Evolutionary conservation across 106 monocot species (phyloP).

Genomic region (Dendrobium officinale): DNA sequence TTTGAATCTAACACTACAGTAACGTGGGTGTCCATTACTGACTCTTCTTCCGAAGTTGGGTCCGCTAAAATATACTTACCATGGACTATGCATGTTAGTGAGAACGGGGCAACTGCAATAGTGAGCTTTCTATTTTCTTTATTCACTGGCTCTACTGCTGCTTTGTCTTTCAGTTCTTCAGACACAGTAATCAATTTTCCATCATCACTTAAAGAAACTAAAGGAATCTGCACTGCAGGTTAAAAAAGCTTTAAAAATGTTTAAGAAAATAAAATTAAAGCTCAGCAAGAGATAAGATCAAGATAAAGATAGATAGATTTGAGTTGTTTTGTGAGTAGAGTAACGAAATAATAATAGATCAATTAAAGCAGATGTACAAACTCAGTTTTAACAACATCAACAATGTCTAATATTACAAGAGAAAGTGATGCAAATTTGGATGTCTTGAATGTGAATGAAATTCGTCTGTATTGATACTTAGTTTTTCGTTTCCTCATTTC

Average conservation of each 20-base stretch:
- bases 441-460: not conserved
- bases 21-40: conserved; percentile 67
- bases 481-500: not conserved
- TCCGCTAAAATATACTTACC: conserved; percentile 71
- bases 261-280: not conserved
- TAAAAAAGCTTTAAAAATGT: not conserved
- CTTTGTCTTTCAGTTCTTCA: conserved; percentile 37
- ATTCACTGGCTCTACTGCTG: conserved; percentile 60
- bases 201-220: conserved; percentile 83
- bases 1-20: conserved; percentile 66
- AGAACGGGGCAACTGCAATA: conserved; percentile 51
- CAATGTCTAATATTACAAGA: not conserved
- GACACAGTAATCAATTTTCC: conserved; percentile 73
- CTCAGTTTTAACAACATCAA: not conserved
- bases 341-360: not conserved
- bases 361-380: not conserved
- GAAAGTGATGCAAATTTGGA: not conserved
- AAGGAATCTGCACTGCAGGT: conserved; percentile 84
- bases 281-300: not conserved
- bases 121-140: conserved; percentile 81
- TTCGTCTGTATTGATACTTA: not conserved
- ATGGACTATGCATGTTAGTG: conserved; percentile 79
- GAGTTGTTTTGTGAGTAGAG: not conserved
- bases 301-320: not conserved
- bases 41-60: conserved; percentile 90